Conservation (phyloP, 768 basidiomycete species). For the Mycena rosella region DNA sequence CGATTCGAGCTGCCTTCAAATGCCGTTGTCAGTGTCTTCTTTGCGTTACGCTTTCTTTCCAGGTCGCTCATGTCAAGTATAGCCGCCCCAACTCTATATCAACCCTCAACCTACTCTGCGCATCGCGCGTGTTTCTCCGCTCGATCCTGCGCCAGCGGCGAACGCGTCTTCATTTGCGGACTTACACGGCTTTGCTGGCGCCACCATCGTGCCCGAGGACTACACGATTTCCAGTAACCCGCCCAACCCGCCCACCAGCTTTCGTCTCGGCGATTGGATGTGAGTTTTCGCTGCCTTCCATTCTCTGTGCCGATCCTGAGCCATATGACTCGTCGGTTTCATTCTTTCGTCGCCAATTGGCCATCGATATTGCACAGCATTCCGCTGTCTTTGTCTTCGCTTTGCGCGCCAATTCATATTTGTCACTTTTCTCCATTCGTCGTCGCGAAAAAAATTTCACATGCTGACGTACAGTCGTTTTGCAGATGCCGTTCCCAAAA, state of each 20-base stretch:
- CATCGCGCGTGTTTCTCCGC: not conserved
- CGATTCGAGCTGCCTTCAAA: constrained; percentile 48
- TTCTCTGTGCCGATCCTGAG: constrained; percentile 5
- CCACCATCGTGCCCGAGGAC: constrained; percentile 45
- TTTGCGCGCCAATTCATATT: constrained; percentile 27
- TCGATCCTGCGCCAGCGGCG: not conserved
- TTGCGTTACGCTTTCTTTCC: constrained; percentile 15
- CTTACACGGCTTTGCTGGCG: constrained; percentile 36
- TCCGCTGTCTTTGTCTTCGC: constrained; percentile 31
- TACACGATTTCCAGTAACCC: constrained; percentile 78
- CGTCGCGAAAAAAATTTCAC: constrained; percentile 28
- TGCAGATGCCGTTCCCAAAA: constrained; percentile 76
- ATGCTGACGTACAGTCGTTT: constrained; percentile 38
- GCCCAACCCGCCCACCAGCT: constrained; percentile 75
- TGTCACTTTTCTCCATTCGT: constrained; percentile 36
- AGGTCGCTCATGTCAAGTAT: constrained; percentile 40
- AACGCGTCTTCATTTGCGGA: constrained; percentile 13
- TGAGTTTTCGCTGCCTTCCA: constrained; percentile 53
- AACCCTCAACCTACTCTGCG: constrained; percentile 39
- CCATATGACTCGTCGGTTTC: constrained; percentile 33
- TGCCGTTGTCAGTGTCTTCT: constrained; percentile 21
- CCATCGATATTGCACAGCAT: constrained; percentile 40
- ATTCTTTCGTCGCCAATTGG: too few species aligned
- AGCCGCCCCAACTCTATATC: constrained; percentile 40
- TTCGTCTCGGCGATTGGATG: constrained; percentile 84